Evolutionary conservation across 441 rosid species (phyloP).

Genomic region (Syzygium malaccense): DNA sequence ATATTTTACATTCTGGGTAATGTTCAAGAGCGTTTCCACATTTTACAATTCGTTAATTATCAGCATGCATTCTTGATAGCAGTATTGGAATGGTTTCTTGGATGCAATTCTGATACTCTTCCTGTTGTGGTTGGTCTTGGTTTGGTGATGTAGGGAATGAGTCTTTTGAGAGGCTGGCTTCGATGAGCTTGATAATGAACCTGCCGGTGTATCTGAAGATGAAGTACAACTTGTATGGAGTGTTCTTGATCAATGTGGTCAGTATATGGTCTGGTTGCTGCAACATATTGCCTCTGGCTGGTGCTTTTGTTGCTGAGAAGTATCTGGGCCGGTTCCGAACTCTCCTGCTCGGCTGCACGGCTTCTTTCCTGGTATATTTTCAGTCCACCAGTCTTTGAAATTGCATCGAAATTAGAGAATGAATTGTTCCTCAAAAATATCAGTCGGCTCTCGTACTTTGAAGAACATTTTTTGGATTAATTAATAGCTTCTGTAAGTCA

Average conservation of each 20-base stretch:
- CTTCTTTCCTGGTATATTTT: background rate
- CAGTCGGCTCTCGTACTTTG: background rate
- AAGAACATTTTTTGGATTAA: background rate
- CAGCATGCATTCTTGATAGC: background rate
- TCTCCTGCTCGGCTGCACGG: conserved; percentile 1
- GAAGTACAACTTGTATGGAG: conserved; percentile 7
- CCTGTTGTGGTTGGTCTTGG: background rate
- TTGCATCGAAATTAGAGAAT: background rate
- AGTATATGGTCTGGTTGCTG: conserved; percentile 4
- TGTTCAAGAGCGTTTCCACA: background rate
- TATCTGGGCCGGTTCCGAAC: conserved; percentile 6
- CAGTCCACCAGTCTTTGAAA: background rate
- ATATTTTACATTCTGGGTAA: background rate
- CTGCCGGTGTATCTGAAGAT: conserved; percentile 1
- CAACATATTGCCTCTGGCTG: background rate
- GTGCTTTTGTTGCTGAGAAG: conserved; percentile 5
- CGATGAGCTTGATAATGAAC: conserved; percentile 7
- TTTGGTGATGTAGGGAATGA: conserved; percentile 3
- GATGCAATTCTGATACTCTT: background rate
- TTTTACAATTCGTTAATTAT: background rate
- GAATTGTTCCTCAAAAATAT: background rate
- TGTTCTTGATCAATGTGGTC: conserved; percentile 2
- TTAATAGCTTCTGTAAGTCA: background rate
- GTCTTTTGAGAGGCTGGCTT: conserved; percentile 5
- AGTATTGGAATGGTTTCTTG: background rate